Evolutionary conservation across 768 basidiomycete species (phyloP).

Genomic region (Leccinum boreale): DNA sequence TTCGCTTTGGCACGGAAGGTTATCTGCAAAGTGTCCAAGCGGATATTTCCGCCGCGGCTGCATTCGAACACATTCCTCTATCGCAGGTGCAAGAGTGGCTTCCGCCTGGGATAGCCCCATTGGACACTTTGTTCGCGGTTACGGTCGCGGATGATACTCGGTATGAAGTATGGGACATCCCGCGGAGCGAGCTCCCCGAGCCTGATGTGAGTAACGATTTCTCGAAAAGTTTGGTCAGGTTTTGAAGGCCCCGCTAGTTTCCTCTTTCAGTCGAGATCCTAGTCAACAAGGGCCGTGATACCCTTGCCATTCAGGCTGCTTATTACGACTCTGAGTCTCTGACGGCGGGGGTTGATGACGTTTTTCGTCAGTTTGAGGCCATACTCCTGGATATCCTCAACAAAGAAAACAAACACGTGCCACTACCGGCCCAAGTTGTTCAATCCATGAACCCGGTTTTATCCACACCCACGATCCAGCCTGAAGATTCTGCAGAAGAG

Average conservation of each 20-base stretch:
- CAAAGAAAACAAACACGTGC: slow-evolving; percentile 1
- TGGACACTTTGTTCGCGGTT: slow-evolving; percentile 33
- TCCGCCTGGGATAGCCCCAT: slow-evolving; percentile 19
- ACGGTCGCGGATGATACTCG: slow-evolving; percentile 21
- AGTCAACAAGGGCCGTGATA: slow-evolving; percentile 18
- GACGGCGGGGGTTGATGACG: slow-evolving; percentile 10
- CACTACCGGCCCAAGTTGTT: not conserved
- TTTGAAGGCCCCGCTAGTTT: slow-evolving; percentile 14
- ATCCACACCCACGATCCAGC: not conserved
- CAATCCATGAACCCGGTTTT: not conserved
- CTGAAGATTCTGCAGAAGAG: not conserved
- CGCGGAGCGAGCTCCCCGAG: slow-evolving; percentile 29
- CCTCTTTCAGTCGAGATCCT: slow-evolving; percentile 25
- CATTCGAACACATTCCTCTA: slow-evolving; percentile 32
- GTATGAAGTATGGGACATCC: slow-evolving; percentile 22
- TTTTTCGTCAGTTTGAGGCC: slow-evolving; percentile 25
- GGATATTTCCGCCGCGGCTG: slow-evolving; percentile 25
- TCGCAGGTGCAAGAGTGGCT: slow-evolving; percentile 32
- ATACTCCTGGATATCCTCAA: slow-evolving; percentile 18
- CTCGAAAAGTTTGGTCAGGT: not conserved
- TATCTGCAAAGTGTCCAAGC: slow-evolving; percentile 23
- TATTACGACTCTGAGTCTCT: slow-evolving; percentile 20
- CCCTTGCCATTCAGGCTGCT: slow-evolving; percentile 20
- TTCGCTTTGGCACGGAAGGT: slow-evolving; percentile 12
- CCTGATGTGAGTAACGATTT: slow-evolving; percentile 26